Conservation (phyloP, 371 early-diverging fungal species). For the Mortierella sp. region DNA sequence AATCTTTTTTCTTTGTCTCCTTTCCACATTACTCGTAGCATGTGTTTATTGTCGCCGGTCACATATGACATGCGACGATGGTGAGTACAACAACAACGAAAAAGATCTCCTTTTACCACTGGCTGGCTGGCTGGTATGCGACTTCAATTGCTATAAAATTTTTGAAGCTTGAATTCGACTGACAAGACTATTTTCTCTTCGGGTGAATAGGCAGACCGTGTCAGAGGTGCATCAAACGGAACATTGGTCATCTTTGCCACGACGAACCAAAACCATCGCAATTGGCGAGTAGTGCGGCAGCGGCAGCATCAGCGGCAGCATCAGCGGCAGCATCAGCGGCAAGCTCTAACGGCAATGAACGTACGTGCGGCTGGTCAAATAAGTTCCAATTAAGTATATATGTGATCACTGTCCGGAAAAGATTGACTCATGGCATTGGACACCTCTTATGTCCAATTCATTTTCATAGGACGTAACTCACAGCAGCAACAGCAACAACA, state of each 20-base stretch:
- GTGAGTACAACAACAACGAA: slow-evolving; percentile 45
- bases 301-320: neutral
- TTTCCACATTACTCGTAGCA: slow-evolving; percentile 55
- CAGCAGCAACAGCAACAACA: slow-evolving; percentile 49
- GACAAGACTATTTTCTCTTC: no score
- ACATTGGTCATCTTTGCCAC: slow-evolving; percentile 91
- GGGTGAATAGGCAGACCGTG: slow-evolving; percentile 80
- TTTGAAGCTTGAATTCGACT: no score
- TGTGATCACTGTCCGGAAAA: neutral
- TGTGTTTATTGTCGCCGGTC: slow-evolving; percentile 87
- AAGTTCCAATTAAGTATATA: no score
- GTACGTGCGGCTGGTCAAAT: neutral
- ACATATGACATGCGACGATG: slow-evolving; percentile 88
- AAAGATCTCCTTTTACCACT: neutral
- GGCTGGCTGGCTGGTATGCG: neutral
- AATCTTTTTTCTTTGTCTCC: neutral
- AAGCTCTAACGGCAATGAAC: neutral
- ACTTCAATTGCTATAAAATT: neutral
- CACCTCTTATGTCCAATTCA: neutral
- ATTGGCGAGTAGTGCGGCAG: neutral
- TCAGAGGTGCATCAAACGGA: slow-evolving; percentile 91
- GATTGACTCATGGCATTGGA: neutral
- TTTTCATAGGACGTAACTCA: slow-evolving; percentile 14
- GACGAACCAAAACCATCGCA: slow-evolving; percentile 73
- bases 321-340: neutral